Evolutionary conservation across 2,329 filamentous ascomycete species (phyloP), one percentile per base, ranked within the genome.

Genomic region (Epichloe sibirici): DNA sequence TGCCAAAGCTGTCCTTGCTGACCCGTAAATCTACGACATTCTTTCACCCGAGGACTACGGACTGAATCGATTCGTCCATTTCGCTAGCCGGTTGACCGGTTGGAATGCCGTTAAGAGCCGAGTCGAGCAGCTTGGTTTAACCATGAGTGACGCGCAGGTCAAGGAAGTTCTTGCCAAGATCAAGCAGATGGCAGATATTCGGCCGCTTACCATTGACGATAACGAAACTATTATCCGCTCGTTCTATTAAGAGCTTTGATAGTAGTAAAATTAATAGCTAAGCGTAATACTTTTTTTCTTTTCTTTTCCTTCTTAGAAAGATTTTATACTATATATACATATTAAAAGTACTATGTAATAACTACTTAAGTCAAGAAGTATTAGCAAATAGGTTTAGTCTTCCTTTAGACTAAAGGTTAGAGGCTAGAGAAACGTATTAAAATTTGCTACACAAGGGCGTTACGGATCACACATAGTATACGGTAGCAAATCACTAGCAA

Each of bases 81-180:
- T 48, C 17, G 46, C 46, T 12, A 48, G 46, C 23, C 46, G 46
- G 13, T 69, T 95, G 61, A 95, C 89, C 4, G 90, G 90, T 63
- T 95, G 89, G 90, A 96, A 96, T 66, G 90, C 90, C 47, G 89
- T 96, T 76, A 95, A 95, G 81, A 86, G 82, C 53, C 82, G 90
- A 73, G 86, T 86, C 28, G 82, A 86, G 62, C 90, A 95, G 71
- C 81, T 95, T 53, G 86, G 87, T 58, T 75, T 95, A 46, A 71
- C 76, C 53, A 64, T 66, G 62, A 64, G 59, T 2, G 64, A 67
- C 28, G 61, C 57, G 0, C 61, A 66, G 49, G 55, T 64, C 53
- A 68, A 65, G 61, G 54, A 60, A 58, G 58, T 66, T 8, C 65
- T 61, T n/a, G 44, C 39, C 37, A 94, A 94, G 83, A 93, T 95